Conservation (phyloP, 2,329 filamentous ascomycete genomes). For the Talaromyces sp. region DNA sequence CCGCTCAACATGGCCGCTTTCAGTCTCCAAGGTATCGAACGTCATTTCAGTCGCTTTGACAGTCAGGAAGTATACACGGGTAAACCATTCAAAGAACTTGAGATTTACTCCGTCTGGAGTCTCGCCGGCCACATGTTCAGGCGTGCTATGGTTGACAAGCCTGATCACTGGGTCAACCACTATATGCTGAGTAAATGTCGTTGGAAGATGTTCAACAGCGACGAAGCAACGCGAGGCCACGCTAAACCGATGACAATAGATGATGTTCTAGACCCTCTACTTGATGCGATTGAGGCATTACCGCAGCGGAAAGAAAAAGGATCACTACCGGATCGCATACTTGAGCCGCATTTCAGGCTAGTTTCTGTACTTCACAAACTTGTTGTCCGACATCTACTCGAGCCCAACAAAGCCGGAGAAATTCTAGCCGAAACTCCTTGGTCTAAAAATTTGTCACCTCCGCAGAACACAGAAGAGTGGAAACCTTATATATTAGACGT, state of each 20-base stretch:
- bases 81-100: conserved; percentile 53
- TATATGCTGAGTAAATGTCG: conserved; percentile 67
- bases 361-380: conserved; percentile 78
- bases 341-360: conserved; percentile 92
- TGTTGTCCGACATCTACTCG: conserved; percentile 39
- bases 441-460: conserved; percentile 47
- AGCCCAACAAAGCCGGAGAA: conserved; percentile 45
- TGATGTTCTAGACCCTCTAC: conserved; percentile 53
- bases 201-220: conserved; percentile 62
- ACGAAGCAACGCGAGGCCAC: conserved; percentile 36
- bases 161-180: conserved; percentile 61
- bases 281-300: conserved; percentile 56
- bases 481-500: conserved; percentile 58
- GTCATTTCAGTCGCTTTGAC: conserved; percentile 54
- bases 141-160: conserved; percentile 53
- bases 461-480: conserved; percentile 50
- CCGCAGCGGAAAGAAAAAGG: conserved; percentile 57
- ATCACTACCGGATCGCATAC: conserved; percentile 59
- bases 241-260: conserved; percentile 33
- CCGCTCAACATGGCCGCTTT: conserved; percentile 66
- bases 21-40: conserved; percentile 55
- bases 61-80: conserved; percentile 53
- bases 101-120: conserved; percentile 59
- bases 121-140: conserved; percentile 59
- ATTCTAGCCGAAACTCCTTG: conserved; percentile 52